Evolutionary conservation across 306 rosid species (phyloP), one percentile per base, ranked within the genome.

Genomic region (Senna tora): DNA sequence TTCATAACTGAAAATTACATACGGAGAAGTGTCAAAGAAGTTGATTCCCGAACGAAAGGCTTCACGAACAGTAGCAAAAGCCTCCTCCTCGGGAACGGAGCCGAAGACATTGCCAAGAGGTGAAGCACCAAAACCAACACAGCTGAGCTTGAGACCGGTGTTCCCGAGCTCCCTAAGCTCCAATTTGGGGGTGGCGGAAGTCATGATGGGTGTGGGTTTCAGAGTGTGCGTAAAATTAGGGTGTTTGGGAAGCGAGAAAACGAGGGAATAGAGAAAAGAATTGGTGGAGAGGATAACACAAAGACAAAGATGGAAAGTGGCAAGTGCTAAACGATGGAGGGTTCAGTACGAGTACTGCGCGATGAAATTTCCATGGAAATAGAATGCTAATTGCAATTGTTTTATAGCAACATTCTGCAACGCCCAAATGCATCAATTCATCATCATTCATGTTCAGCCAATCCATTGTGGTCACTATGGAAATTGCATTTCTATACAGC

Each of bases 1-100:
- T 42, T 33, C 19, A 53, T 32, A 51, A 52, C 7, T 33, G 0
- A 65, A 3, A 65, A 0, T 36, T 36, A 45, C 80, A 42, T 76
- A 93, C 97, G 98, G 98, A 45, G 98, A 91, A 71, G 98, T 93
- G 66, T 93, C 98, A 75, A 91, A 93, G 79, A 86, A 93, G 75
- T 93, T 93, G 84, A 93, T 87, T 75, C 98, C 98, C 4, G 74
- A 83, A 20, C 87, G 87, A 22, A 86, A 86, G 21, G 97, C 98
- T 45, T 76, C 75, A 25, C 94, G 90, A 46, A 93, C 98, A 13
- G 92, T 66, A 74, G 88, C 92, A 63, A 72, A 69, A 69, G 96
- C 97, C 7, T 83, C 83, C 9, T 91, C 85, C 19, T 83, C 89
- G 16, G 98, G 62, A 33, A 93, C 92, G 0, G 80, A 61, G 42